These are phyloP conservation scores for Gossypium anomalum DNA, from an alignment of 345 rosid genomes.

Conservation along the genomic window DNA sequence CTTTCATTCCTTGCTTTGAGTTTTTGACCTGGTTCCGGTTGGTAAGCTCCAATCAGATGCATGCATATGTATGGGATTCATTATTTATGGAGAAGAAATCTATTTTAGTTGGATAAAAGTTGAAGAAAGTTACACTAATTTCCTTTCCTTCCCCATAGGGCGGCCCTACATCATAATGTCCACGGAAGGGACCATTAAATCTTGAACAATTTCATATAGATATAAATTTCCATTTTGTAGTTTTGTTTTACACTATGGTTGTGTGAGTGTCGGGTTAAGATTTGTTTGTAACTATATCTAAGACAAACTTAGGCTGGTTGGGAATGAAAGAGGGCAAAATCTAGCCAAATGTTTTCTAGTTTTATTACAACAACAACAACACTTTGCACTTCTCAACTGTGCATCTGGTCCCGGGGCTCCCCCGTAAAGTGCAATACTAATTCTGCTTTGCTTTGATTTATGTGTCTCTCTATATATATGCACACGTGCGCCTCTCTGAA, in stretches of 20 bases:
- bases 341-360: not conserved
- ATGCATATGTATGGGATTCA: not conserved
- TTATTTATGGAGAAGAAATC: not conserved
- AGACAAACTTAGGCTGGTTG: constrained; percentile 22
- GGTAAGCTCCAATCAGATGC: not conserved
- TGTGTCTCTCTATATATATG: not conserved
- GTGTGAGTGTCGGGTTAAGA: too few relatives aligned
- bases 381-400: not conserved
- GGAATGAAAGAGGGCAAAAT: constrained; percentile 20
- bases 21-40: constrained; percentile 14
- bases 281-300: not conserved
- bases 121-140: not conserved
- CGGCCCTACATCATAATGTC: not conserved
- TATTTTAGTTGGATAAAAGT: not conserved
- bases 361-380: too few relatives aligned
- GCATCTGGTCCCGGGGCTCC: constrained; percentile 33
- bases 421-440: not conserved
- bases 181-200: constrained; percentile 12
- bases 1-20: not conserved
- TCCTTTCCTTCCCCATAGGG: not conserved
- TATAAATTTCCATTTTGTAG: too few relatives aligned
- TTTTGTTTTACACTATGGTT: not conserved
- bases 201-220: not conserved
- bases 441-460: not conserved
- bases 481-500: constrained; percentile 33